phyloP scores from a whole-genome alignment of 768 basidiomycete genomes.

The Russula lepida region DNA sequence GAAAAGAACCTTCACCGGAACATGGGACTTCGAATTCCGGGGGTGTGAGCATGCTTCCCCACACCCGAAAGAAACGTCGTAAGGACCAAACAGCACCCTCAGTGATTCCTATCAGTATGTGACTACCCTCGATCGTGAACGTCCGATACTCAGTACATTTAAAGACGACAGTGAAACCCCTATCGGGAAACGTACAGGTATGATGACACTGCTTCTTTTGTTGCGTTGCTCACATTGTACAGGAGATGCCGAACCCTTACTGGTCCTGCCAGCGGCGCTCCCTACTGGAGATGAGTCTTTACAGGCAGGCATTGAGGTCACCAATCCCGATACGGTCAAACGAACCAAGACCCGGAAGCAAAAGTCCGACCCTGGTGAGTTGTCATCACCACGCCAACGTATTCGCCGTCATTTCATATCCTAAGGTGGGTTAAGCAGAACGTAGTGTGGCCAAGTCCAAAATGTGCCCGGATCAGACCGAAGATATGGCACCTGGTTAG shows the following conservation, averaged over 20 bases:
- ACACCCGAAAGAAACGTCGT: conserved; percentile 1
- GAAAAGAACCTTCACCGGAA: neutral
- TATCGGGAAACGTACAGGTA: neutral
- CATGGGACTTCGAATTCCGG: neutral
- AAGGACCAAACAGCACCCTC: neutral
- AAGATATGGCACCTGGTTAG: conserved; percentile 1
- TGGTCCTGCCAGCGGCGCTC: neutral
- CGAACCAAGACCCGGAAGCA: neutral
- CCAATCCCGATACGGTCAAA: neutral
- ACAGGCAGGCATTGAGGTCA: neutral
- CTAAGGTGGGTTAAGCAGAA: neutral
- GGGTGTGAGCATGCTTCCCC: neutral
- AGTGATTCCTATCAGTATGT: conserved; percentile 1
- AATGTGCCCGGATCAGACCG: neutral
- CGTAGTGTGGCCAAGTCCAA: neutral
- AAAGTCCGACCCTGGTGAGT: neutral
- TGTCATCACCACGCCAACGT: neutral
- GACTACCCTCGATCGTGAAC: neutral
- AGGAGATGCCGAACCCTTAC: neutral
- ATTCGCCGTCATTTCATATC: neutral
- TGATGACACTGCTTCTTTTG: neutral
- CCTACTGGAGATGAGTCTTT: neutral
- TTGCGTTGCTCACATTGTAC: neutral
- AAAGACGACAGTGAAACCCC: neutral
- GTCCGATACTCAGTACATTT: neutral